Base-by-base conservation (phyloP, 805 yeast species). In the Nakazawaea ishiwadae region DNA sequence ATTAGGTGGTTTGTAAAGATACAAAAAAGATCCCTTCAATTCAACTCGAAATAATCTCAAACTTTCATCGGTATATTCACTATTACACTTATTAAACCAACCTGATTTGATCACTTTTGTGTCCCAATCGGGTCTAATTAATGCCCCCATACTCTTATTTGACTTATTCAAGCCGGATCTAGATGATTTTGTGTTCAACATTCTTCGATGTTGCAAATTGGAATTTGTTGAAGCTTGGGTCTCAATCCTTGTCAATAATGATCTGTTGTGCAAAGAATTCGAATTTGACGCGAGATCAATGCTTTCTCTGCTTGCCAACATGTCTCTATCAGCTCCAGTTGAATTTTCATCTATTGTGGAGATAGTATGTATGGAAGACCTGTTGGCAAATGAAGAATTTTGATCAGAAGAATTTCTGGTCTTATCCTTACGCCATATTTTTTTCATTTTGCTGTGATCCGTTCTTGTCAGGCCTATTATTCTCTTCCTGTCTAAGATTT, bases 21-120 rank as follows among this genome's bases (percentile, higher is more conserved):
- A 67, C 39, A 89, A 60, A 32, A 68, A 66, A 2, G 89, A 76
- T 15, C 96, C 96, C 51, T 71, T 76, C 44, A 89, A 62, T 52
- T 80, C 86, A 0, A 84, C 88, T 38, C 82, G 68, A 43, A 67
- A 76, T 24, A 86, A 57, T 44, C 73, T 63, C 58, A 71, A 49
- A 23, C 61, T 62, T 7, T 59, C 60, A 32, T 62, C 69, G 34
- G 18, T 18, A 20, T 45, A 51, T 16, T 39, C 42, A 31, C 65
- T 63, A 24, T 60, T 58, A 2, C 75, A 65, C 46, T 67, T 70
- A 53, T 81, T 81, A 14, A 81, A 48, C 86, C 86, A 81, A 4
- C 82, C 81, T 1, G 66, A 63, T 55, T 75, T 79, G 48, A 73
- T 59, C 12, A 68, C 36, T 44, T 49, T 53, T 11, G 29, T 19